Base-by-base conservation (phyloP, 345 rosid species). In the Melastoma malabathricum region DNA sequence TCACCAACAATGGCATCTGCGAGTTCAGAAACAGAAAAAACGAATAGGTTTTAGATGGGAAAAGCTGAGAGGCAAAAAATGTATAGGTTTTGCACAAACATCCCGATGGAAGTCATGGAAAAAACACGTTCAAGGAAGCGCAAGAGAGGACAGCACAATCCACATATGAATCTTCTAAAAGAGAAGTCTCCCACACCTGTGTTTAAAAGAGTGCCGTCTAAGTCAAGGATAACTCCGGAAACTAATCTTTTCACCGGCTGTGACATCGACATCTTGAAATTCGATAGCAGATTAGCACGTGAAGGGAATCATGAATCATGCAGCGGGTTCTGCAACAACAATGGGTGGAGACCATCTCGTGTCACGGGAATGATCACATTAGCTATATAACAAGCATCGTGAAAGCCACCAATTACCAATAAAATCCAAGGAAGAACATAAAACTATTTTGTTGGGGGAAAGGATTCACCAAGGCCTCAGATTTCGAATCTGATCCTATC, bases 121-220 rank as follows among this genome's bases (percentile, higher is more conserved):
- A n/a, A 38, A 46, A 3, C 13, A 44, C 8, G 46, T 41, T 12
- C 10, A 8, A 22, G 17, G n/a, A 14, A 31, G 19, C 10, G 43
- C 5, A 13, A 48, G 13, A 43, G 44, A 10, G 27, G 15, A 14
- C 43, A n/a, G 41, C 19, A 41, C 41, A 3, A 43, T 29, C 20
- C 5, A 50, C 43, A 0, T 50, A 13, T 8, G 18, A 15, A 15
- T 14, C 5, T 6, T 15, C 3, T 23, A 44, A 12, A 5, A 6
- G 2, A 0, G 0, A 3, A 13, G 8, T 6, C 6, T 16, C 15
- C 29, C 15, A 5, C 2, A 63, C 67, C 67, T 23, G 67, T 63
- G 41, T 63, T 63, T 16, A 63, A 29, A 57, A 86, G 74, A 47
- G 96, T 83, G 13, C 89, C 96, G 59, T 86, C 92, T 64, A 86